These are phyloP conservation scores for Fusarium buxicola DNA, from an alignment of 2,329 filamentous ascomycete genomes.

Conservation along the genomic window DNA sequence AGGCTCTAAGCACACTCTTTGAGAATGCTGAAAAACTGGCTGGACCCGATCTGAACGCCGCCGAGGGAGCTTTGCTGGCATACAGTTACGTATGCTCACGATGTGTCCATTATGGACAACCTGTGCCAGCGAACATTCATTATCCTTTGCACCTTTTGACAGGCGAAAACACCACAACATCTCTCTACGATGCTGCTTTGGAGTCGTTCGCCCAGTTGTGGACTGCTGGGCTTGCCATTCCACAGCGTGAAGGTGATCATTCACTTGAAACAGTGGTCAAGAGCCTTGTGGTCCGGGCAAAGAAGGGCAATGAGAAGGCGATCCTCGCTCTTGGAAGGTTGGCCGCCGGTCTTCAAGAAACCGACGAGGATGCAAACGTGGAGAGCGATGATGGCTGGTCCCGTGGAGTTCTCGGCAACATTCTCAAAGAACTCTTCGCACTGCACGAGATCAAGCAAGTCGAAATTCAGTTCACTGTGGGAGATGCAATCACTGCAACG, in stretches of 20 bases:
- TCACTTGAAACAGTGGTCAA: constrained; percentile 64
- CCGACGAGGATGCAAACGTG: constrained; percentile 24
- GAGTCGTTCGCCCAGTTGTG: constrained; percentile 61
- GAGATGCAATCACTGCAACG: constrained; percentile 85
- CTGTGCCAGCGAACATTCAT: constrained; percentile 42
- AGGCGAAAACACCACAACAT: constrained; percentile 45
- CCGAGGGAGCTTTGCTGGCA: constrained; percentile 61
- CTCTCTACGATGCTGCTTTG: constrained; percentile 58
- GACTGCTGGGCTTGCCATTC: constrained; percentile 57
- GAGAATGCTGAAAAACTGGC: constrained; percentile 55
- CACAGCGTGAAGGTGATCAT: constrained; percentile 45
- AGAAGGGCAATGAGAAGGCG: constrained; percentile 83
- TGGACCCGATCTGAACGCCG: constrained; percentile 58
- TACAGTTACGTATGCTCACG: constrained; percentile 59
- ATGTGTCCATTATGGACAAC: constrained; percentile 56
- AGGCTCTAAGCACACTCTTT: constrained; percentile 57
- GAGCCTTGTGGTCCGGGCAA: constrained; percentile 75
- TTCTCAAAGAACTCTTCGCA: constrained; percentile 76
- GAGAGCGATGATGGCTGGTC: constrained; percentile 48
- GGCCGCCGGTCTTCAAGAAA: constrained; percentile 69
- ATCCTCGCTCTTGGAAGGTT: constrained; percentile 85
- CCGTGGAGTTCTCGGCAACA: constrained; percentile 58
- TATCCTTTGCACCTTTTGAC: constrained; percentile 51
- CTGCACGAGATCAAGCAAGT: constrained; percentile 87
- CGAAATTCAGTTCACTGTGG: constrained; percentile 90